Base-by-base conservation (phyloP, 345 rosid genomes). In the Euphorbia tirucalli region DNA sequence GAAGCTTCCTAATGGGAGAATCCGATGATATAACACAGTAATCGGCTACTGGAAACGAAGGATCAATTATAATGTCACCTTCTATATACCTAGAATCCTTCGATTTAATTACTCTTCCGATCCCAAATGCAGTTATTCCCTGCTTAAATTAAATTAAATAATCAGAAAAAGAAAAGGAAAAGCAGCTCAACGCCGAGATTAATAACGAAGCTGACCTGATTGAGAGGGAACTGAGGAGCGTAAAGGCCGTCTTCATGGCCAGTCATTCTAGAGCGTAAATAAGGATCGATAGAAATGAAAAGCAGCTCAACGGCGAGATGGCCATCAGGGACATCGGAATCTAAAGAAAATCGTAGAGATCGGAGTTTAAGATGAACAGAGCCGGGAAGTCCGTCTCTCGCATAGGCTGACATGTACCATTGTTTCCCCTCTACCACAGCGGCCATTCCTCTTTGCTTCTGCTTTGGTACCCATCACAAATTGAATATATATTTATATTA, bases 231-330 rank as follows among this genome's bases (percentile, higher is more conserved):
- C 43, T 74, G 84, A 13, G 76, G 60, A 3, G 65, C n/a, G 71
- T 76, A 74, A 0, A 86, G 78, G 24, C 86, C 89, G 4, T 82
- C 87, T 3, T 35, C 48, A 0, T 3, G 58, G 67, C 87, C 87
- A 14, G 67, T 71, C 82, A 86, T 74, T 63, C 61, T 52, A 58
- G 71, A 6, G 3, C 81, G 87, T 18, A 78, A 56, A 56, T 68
- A 84, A 35, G 89, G 89, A 52, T 82, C 89, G 13, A 82, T 19
- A 16, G 89, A 82, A 72, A 86, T 25, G 39, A 57, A 71, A 66
- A 84, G 84, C 30, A 65, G n/a, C 75, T 82, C 65, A 22, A 80
- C 14, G 37, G 75, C 78, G 10, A 82, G 77, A 10, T 80, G 81
- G 39, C 59, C 61, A 13, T 82, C 82, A 0, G 83, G 84, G 28